Evolutionary conservation across 2,329 filamentous ascomycete genomes (phyloP), one percentile per base, ranked within the genome.

Genomic region (Fonsecaea nubica): DNA sequence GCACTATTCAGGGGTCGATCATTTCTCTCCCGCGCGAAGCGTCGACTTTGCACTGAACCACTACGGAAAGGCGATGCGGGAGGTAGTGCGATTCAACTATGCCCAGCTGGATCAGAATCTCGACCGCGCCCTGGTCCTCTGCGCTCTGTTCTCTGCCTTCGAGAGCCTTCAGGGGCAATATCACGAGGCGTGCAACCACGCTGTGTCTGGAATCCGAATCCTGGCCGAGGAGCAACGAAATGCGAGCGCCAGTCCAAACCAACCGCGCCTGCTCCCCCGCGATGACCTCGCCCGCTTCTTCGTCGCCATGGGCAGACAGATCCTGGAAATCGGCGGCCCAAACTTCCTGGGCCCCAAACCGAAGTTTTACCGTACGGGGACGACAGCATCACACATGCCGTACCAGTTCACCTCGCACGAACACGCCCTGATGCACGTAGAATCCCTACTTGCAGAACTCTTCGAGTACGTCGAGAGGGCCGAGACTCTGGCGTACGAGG

Each of bases 131-230:
- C 71, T 86, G 15, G 75, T 84, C 2, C 81, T 81, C 5, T 85
- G 83, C 67, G 73, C 85, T 0, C 74, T 86, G 25, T 85, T 86
- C 67, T 82, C 84, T 30, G 84, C 83, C 69, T 81, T 86, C 57
- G 85, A 86, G 73, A 84, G 84, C 70, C 77, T 87, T 65, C 82
- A 83, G 38, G 81, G 83, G 42, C 81, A 86, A 64, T 80, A 82
- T 52, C 73, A 74, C 4, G 79, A 80, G 9, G 82, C 84, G 1
- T 73, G 80, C 21, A 72, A 73, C 9, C 80, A 82, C 70, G 72
- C 75, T 12, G 71, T 71, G 7, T 72, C 73, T 30, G 76, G 76
- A 4, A 64, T 76, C 9, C 74, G 74, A 36, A 77, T 78, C 32
- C 66, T 71, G n/a, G 65, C 64, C n/a, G 67, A 70, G 53, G 52